Evolutionary conservation across 495 filamentous ascomycete genomes (phyloP).

Genomic region (Beverwykella pulmonaria): DNA sequence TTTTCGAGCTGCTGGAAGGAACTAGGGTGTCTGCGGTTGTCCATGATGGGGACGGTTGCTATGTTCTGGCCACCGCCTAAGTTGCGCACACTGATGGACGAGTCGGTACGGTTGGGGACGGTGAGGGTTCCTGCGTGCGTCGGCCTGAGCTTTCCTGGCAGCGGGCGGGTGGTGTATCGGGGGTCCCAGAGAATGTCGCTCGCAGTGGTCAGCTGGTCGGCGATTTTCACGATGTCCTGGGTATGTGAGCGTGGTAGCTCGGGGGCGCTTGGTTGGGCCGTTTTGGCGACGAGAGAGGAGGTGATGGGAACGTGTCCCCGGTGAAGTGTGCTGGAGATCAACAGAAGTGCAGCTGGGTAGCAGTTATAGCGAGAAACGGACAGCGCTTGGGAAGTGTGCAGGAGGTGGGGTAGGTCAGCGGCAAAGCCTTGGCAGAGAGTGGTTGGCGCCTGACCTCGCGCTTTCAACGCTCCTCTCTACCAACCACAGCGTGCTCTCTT

Average conservation of each 20-base stretch:
- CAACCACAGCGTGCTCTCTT: background rate
- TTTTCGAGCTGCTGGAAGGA: constrained; percentile 99
- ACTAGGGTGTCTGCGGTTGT: constrained; percentile 79
- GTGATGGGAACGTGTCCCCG: background rate
- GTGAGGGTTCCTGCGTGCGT: constrained; percentile 48
- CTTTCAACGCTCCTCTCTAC: background rate
- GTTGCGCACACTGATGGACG: constrained; percentile 45
- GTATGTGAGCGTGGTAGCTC: constrained; percentile 27
- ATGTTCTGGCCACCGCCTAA: constrained; percentile 42
- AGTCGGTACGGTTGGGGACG: constrained; percentile 46
- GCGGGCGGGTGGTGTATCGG: constrained; percentile 45
- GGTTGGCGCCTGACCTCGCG: constrained; percentile 24
- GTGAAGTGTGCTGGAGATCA: background rate
- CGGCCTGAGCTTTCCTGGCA: constrained; percentile 43
- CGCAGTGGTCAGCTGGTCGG: constrained; percentile 46
- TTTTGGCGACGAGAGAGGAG: constrained; percentile 28
- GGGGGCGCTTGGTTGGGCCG: constrained; percentile 35
- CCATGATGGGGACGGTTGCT: constrained; percentile 60
- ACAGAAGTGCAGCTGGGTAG: constrained; percentile 3
- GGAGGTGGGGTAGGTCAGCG: constrained; percentile 4
- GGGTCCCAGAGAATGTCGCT: constrained; percentile 49
- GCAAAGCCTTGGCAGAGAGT: background rate
- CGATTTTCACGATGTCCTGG: constrained; percentile 45
- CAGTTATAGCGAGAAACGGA: background rate
- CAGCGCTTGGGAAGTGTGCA: background rate